phyloP scores from a whole-genome alignment of 2,329 filamentous ascomycete species.

The Drechmeria coniospora region DNA sequence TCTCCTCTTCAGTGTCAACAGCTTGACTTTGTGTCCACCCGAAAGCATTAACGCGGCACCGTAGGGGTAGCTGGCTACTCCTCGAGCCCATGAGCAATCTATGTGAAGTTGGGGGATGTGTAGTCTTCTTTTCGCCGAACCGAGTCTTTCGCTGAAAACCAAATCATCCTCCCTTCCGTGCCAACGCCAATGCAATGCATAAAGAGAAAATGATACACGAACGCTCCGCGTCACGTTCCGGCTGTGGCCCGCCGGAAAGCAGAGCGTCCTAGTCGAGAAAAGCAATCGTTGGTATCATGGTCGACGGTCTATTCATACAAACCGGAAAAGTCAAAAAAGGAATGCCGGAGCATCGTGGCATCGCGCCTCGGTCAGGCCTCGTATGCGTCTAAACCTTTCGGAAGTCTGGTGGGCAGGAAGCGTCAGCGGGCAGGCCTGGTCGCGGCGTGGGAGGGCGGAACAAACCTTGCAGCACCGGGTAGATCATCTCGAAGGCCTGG shows the following conservation, averaged over 20 bases:
- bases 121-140: conserved; percentile 21
- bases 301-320: conserved; percentile 27
- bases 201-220: conserved; percentile 24
- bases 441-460: conserved; percentile 5
- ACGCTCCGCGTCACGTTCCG: conserved; percentile 5
- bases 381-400: conserved; percentile 33
- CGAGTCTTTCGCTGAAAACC: conserved; percentile 14
- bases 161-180: conserved; percentile 16
- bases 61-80: too few species aligned
- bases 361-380: conserved; percentile 4
- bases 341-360: conserved; percentile 5
- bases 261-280: too few species aligned
- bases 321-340: conserved; percentile 9
- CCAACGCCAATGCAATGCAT: conserved; percentile 46
- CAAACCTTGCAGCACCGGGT: conserved; percentile 79
- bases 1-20: conserved; percentile 5
- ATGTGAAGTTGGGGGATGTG: conserved; percentile 22
- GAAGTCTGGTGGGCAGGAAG: conserved; percentile 31
- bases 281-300: conserved; percentile 34
- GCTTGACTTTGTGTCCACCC: conserved; percentile 11
- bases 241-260: conserved; percentile 13
- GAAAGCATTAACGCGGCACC: conserved; percentile 18
- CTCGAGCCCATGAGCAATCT: conserved; percentile 23
- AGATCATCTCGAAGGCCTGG: conserved; percentile 93
- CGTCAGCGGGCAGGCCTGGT: conserved; percentile 3